Base-by-base conservation (phyloP, 2,329 filamentous ascomycete genomes). In the Kalmusia sp. region DNA sequence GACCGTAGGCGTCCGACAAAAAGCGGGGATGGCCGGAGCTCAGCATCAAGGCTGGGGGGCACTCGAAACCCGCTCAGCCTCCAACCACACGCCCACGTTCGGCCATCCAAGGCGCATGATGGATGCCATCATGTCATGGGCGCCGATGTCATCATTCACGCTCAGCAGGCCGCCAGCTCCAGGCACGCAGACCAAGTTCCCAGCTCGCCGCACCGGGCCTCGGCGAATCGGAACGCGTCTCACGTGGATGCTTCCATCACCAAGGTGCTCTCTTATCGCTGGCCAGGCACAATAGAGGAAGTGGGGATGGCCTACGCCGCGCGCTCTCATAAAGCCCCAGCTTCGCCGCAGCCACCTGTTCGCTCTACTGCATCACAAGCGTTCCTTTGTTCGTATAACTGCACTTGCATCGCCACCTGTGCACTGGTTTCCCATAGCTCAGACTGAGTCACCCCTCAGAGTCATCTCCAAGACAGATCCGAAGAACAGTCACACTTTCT, bases 381-480 rank as follows among this genome's bases (percentile, higher is more conserved):
- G 50, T 39, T 58, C 55, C 58, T 17, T 62, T 56, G 57, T 61
- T 46, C 55, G 49, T 49, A 56, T 58, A 58, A 56, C n/a, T n/a
- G n/a, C 55, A 54, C 28, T 53, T 63, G 64, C 67, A 66, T 69
- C 67, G 68, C 65, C 65, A 67, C 41, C 39, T 33, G 41, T 27
- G 41, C 43, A 25, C 68, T 58, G 57, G 60, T 55, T 57, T 50
- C 40, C 39, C 55, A 52, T 51, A 62, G 53, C 50, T 57, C 52
- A 45, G 49, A 61, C 63, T 72, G 68, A 73, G 64, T 71, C 69
- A 72, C 67, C 58, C 54, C 53, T 57, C 46, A 55, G 64, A 72
- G 70, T 73, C 70, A 73, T 66, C 54, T 52, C 58, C 61, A 62
- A 66, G 64, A 68, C 69, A 71, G 61, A 59, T 57, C 27, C 52